Evolutionary conservation across 768 basidiomycete genomes (phyloP), one percentile per base, ranked within the genome.

Genomic region (Russula vinacea): DNA sequence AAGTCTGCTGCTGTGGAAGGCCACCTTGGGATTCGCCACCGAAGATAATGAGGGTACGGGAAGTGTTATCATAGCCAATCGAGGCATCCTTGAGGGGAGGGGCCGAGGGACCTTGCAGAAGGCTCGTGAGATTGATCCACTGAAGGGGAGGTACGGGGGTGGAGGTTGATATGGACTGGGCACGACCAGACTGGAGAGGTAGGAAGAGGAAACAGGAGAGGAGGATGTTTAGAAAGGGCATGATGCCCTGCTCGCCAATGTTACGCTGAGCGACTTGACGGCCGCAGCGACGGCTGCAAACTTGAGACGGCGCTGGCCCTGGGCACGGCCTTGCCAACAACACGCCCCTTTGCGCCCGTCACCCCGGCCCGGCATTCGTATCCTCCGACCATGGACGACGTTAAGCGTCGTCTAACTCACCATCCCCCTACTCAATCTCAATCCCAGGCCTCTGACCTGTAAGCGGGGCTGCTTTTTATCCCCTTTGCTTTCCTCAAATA

Each of bases 21-120:
- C 87, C 85, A 65, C 81, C 81, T 60, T 82, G 77, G 5, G 89
- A 87, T 74, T 89, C 81, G 53, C 90, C 90, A 56, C 90, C 90
- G 70, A 90, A 92, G 58, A 92, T 79, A 68, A 92, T 76, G 58
- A 92, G 74, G 11, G 80, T 81, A 56, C 84, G 82, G 68, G 81
- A 82, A 40, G 45, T 62, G 68, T 72, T 74, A 69, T 77, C 74
- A 70, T 78, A 80, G 16, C 88, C 90, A 67, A 92, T 84, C 39
- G 86, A 80, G 8, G 88, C 83, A 69, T 89, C 86, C 73, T 84
- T 87, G 67, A 91, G 78, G 37, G 84, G 81, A 8, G 86, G 85
- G 8, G 77, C 74, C 5, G 81, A 60, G 1, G 86, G 72, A 37
- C 88, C 88, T 35, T 74, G 75, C 49, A 88, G 76, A 58, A 84